Base-by-base conservation (phyloP, 2,329 filamentous ascomycete genomes). In the Arthroderma sp. region DNA sequence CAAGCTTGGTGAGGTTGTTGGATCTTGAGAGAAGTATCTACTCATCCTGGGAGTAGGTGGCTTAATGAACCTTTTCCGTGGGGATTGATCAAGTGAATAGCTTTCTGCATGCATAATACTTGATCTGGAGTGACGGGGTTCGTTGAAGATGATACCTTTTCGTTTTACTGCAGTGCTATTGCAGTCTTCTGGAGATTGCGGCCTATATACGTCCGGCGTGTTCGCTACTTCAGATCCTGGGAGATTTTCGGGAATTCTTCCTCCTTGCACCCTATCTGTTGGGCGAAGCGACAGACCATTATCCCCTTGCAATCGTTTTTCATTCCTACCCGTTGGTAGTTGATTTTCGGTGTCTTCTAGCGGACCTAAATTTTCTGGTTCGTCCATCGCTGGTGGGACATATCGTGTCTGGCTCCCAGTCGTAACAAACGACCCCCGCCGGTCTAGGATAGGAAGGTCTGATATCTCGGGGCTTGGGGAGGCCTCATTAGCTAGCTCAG, bases 361-460 rank as follows among this genome's bases (percentile, higher is more conserved):
- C 33, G n/a, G 25, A 8, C 28, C 13, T 31, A 6, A 31, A 33
- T 8, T 33, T 9, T 8, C 8, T 4, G 44, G n/a, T 19, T n/a
- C 15, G 17, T 1, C 4, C 2, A 31, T 4, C 2, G 44, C 2
- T 17, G 44, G 44, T 13, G 55, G 56, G 3, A 55, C 37, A 13
- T 60, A 60, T 49, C 25, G 39, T 13, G 53, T 60, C 38, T 54
- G 56, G 23, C 17, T 23, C 4, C 33, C 53, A 11, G 43, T 33
- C 21, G 33, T 25, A 25, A 47, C 33, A 25, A 60, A 58, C 31
- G 56, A 21, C 11, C 58, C 58, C 6, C 55, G 25, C 28, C 58
- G 28, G 41, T 58, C 51, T 33, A 60, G 37, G 8, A 60, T 25
- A 25, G 58, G 58, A 28, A 58, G 39, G 1, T 17, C n/a, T 19